Evolutionary conservation across 2,329 filamentous ascomycete genomes (phyloP).

Genomic region (Exserohilum turcica): DNA sequence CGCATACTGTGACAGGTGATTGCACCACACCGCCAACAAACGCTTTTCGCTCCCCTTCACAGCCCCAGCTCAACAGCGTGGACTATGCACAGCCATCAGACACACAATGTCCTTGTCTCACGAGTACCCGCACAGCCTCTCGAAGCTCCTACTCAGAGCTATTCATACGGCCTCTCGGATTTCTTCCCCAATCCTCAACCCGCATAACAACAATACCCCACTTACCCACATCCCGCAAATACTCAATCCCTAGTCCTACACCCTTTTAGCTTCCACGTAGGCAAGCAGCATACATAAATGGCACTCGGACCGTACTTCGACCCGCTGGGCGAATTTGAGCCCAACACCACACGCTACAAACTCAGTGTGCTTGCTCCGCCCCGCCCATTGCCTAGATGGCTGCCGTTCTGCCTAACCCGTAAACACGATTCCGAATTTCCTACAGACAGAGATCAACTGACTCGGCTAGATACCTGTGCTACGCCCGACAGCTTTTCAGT

Average conservation of each 20-base stretch:
- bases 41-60: no score
- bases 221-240: neutral
- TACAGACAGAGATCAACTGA: conserved; percentile 14
- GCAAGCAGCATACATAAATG: neutral
- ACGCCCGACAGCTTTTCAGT: conserved; percentile 21
- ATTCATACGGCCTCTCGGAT: no score
- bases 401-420: conserved; percentile 24
- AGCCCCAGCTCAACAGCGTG: no score
- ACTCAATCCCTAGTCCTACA: neutral
- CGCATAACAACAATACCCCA: no score
- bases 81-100: no score
- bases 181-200: neutral
- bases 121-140: no score
- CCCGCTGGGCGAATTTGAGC: conserved; percentile 26
- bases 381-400: conserved; percentile 23
- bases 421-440: conserved; percentile 7
- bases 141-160: no score
- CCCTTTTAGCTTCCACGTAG: no score
- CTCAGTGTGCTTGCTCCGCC: conserved; percentile 25
- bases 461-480: conserved; percentile 14
- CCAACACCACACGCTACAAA: conserved; percentile 29
- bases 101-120: no score
- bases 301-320: conserved; percentile 19
- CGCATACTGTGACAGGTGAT: no score
- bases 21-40: no score